phyloP scores from a whole-genome alignment of 2,329 filamentous ascomycete genomes.

The Aureobasidium mangrovei region DNA sequence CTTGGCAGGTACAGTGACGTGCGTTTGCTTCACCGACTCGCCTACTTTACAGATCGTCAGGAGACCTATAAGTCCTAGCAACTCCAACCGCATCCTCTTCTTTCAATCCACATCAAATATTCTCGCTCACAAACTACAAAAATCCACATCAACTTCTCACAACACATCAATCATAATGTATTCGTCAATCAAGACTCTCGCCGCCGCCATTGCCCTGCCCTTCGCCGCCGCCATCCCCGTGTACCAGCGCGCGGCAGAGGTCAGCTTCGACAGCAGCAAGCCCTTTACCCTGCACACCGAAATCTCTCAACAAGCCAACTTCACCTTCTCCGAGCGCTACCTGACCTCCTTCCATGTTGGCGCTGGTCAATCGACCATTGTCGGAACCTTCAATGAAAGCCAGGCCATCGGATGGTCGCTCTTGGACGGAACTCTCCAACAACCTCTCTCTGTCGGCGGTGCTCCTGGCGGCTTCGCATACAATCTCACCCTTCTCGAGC shows the following conservation, averaged over 20 bases:
- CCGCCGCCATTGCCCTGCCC: slow-evolving; percentile 4
- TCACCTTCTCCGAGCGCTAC: background rate
- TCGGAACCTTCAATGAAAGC: background rate
- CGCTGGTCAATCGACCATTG: background rate
- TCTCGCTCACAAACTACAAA: background rate
- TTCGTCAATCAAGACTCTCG: slow-evolving; percentile 6
- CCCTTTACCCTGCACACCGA: slow-evolving; percentile 11
- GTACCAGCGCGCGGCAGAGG: background rate
- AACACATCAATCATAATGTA: background rate
- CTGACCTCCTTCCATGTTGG: slow-evolving; percentile 9
- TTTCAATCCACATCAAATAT: background rate
- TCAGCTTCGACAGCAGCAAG: slow-evolving; percentile 11
- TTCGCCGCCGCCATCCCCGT: slow-evolving; percentile 4
- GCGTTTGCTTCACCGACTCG: background rate
- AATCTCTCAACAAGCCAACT: background rate
- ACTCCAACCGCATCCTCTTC: background rate
- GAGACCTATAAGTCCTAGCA: background rate
- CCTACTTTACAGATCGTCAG: background rate
- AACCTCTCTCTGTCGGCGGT: background rate
- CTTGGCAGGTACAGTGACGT: slow-evolving; percentile 12
- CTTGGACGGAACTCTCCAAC: background rate
- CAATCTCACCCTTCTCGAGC: slow-evolving; percentile 2
- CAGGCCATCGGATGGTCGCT: background rate
- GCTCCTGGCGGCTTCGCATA: background rate
- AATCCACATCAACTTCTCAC: background rate